Evolutionary conservation across 371 early-diverging fungal species (phyloP).

Genomic region (Rhizomucor pusillus): DNA sequence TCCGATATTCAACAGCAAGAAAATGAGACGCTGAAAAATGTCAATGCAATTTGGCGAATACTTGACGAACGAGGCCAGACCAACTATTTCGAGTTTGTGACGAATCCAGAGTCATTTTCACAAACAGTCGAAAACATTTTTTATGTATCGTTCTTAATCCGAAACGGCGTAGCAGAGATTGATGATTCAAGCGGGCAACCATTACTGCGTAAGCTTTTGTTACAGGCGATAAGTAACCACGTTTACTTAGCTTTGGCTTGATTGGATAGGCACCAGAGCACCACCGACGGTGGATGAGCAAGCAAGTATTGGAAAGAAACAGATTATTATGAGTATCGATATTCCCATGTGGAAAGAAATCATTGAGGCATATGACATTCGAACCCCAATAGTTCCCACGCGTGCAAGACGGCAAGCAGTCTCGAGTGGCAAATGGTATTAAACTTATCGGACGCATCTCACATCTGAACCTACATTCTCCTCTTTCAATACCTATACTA

Average conservation of each 20-base stretch:
- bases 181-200: slow-evolving; percentile 74
- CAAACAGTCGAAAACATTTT: slow-evolving; percentile 96
- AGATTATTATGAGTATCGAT: slow-evolving; percentile 82
- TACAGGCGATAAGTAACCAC: no score
- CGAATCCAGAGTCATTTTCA: slow-evolving; percentile 88
- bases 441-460: not conserved
- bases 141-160: slow-evolving; percentile 87
- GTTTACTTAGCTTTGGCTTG: no score
- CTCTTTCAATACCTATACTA: slow-evolving; percentile 1
- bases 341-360: slow-evolving; percentile 70
- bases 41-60: slow-evolving; percentile 61
- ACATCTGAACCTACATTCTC: not conserved
- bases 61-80: slow-evolving; percentile 62
- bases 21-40: slow-evolving; percentile 87
- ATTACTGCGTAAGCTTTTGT: slow-evolving; percentile 37
- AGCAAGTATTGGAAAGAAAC: slow-evolving; percentile 70
- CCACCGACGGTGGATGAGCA: slow-evolving; percentile 66
- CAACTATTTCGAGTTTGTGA: slow-evolving; percentile 81
- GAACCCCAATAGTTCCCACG: slow-evolving; percentile 61
- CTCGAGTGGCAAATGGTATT: slow-evolving; percentile 45
- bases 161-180: slow-evolving; percentile 79
- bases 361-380: slow-evolving; percentile 66
- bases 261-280: slow-evolving; percentile 42
- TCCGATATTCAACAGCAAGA: slow-evolving; percentile 76
- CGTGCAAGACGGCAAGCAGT: slow-evolving; percentile 27